Evolutionary conservation across 768 basidiomycete genomes (phyloP), one percentile per base, ranked within the genome.

Genomic region (Serendipita sp.): DNA sequence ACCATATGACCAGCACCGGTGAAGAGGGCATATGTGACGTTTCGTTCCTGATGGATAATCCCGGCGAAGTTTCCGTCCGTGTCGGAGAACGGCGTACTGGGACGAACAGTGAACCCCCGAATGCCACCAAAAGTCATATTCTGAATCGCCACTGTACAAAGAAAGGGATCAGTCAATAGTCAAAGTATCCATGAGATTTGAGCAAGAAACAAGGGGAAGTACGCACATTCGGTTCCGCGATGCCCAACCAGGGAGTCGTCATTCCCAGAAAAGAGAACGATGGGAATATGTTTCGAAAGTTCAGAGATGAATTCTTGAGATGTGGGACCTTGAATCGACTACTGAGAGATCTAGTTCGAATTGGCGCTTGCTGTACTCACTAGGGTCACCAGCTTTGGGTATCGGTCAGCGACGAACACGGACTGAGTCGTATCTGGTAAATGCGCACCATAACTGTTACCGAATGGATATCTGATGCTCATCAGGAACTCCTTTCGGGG

Each of bases 51-150:
- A 41, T 65, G 64, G 11, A 65, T 34, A 33, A 58, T 66, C 4
- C 64, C 65, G 22, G 60, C 65, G 20, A 61, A 33, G 14, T 65
- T 53, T 53, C 65, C 65, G 0, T 62, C 50, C 24, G 34, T 34
- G 42, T 62, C 63, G 24, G 3, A 28, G 22, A 56, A 65, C 1
- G 60, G 43, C 5, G 64, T 64, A 24, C 50, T 42, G 17, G 65
- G 65, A 16, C 41, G 60, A 17, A 51, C n/a, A 20, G 60, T 65
- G 42, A 66, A 66, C n/a, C 65, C 65, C 24, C 64, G 65, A 24
- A 65, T 61, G 2, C 64, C 64, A 17, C 65, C 65, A 42, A 65
- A 66, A 2, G 65, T 66, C 24, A 61, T 64, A 42, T 66, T 66
- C 53, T 65, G 65, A 26, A 67, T 64, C n/a, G 61, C 62, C 17